Conservation (phyloP, 73 alveolate species). For the Paramecium tetraurelia region DNA sequence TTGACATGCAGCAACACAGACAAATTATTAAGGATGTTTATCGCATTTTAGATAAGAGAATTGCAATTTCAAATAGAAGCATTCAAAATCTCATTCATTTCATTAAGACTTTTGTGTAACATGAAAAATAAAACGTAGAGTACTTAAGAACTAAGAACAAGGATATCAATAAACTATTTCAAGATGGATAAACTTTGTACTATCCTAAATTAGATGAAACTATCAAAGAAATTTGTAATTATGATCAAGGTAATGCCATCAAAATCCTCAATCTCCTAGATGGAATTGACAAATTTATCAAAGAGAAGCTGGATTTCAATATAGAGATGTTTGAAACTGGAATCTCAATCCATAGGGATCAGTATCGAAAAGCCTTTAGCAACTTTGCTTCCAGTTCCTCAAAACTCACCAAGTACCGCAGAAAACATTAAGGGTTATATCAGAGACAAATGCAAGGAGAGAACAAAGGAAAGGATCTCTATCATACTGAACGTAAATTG, state of each 20-base stretch:
- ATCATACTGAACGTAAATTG: conserved; percentile 5
- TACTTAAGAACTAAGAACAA: conserved; percentile 12
- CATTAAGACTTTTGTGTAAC: conserved; percentile 2
- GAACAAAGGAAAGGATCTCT: background rate
- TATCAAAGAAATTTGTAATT: background rate
- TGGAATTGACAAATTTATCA: conserved; percentile 24
- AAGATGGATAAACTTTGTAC: background rate
- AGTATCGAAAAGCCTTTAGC: background rate
- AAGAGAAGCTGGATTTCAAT: background rate
- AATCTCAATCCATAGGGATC: background rate
- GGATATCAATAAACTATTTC: background rate
- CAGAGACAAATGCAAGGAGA: background rate
- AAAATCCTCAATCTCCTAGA: background rate
- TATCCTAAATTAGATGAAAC: conserved; percentile 18
- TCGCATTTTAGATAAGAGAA: background rate
- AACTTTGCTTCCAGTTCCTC: background rate
- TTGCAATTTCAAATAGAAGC: conserved; percentile 10
- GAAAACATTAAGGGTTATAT: conserved; percentile 4
- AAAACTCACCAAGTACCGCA: background rate
- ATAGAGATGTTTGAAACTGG: background rate
- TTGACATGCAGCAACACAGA: background rate
- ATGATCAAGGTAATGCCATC: conserved; percentile 32
- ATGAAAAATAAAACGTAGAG: conserved; percentile 2
- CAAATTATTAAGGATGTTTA: background rate
- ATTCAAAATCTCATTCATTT: background rate